Percentiles rank a stretch among this genome's conserved stretches.
These are phyloP conservation scores for Fusarium sp. DNA, from an alignment of 2,329 filamentous ascomycete species.

Conservation along the genomic window DNA sequence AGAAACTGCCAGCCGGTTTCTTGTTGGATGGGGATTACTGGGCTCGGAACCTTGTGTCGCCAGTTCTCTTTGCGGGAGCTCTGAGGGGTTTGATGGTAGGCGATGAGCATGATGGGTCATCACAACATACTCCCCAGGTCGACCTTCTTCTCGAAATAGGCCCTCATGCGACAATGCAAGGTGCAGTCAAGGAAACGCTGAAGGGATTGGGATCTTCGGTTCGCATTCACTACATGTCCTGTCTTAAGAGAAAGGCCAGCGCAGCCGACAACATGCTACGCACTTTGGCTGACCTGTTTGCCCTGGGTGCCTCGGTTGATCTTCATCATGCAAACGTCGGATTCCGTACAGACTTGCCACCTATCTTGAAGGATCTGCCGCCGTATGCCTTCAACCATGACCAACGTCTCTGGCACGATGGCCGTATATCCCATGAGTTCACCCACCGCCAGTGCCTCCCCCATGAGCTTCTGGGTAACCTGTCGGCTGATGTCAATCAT, in stretches of 20 bases:
- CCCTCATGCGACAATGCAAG: neutral
- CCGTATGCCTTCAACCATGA: neutral
- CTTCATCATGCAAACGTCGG: neutral
- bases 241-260: no score
- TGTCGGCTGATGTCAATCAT: neutral
- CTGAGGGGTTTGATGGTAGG: neutral
- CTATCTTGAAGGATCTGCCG: neutral
- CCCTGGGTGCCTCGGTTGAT: neutral
- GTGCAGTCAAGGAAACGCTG: neutral
- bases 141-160: neutral
- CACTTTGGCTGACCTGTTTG: neutral
- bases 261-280: neutral
- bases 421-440: neutral
- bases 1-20: neutral
- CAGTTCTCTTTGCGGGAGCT: neutral
- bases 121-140: neutral
- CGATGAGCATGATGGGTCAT: neutral
- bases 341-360: neutral
- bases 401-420: constrained; percentile 1
- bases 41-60: neutral
- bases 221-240: neutral
- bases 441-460: neutral
- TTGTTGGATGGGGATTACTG: constrained; percentile 7
- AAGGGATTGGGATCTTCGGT: neutral
- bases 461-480: constrained; percentile 11